A percentile compares a stretch with the other conserved stretches of the same genome.
These are phyloP conservation scores for Singerocomus inundabilis DNA, from an alignment of 1,284 basidiomycete genomes.

Conservation along the genomic window DNA sequence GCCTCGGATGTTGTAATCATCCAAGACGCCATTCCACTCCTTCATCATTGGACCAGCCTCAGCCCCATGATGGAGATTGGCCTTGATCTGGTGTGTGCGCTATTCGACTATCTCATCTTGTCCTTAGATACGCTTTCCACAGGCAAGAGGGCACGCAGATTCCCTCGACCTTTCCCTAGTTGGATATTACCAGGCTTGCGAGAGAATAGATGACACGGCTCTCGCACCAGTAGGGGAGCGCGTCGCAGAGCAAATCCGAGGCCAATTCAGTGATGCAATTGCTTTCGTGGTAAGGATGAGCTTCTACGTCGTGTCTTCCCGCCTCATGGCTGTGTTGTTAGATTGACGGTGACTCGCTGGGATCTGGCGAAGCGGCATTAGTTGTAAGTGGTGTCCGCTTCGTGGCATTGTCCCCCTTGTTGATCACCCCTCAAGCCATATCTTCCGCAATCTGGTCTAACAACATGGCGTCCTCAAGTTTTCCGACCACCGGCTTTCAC, in stretches of 20 bases:
- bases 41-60: conserved; percentile 77
- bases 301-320: conserved; percentile 4
- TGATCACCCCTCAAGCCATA: conserved; percentile 43
- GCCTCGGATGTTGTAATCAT: conserved; percentile 42
- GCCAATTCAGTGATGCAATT: conserved; percentile 52
- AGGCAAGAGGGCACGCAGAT: conserved; percentile 59
- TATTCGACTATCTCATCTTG: background rate
- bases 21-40: conserved; percentile 65
- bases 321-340: conserved; percentile 25
- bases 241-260: conserved; percentile 51
- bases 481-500: conserved; percentile 42
- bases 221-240: conserved; percentile 65
- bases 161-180: conserved; percentile 49
- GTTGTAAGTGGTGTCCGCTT: conserved; percentile 43
- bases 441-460: conserved; percentile 36
- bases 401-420: background rate
- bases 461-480: conserved; percentile 45
- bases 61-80: conserved; percentile 81
- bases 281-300: conserved; percentile 56
- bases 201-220: conserved; percentile 54
- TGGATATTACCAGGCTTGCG: conserved; percentile 73
- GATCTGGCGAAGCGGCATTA: conserved; percentile 48
- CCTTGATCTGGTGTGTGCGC: conserved; percentile 58
- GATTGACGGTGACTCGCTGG: conserved; percentile 58
- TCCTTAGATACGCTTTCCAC: conserved; percentile 5